Base-by-base conservation (phyloP, 352 stramenopile genomes). In the Globisporangium nagaii region DNA sequence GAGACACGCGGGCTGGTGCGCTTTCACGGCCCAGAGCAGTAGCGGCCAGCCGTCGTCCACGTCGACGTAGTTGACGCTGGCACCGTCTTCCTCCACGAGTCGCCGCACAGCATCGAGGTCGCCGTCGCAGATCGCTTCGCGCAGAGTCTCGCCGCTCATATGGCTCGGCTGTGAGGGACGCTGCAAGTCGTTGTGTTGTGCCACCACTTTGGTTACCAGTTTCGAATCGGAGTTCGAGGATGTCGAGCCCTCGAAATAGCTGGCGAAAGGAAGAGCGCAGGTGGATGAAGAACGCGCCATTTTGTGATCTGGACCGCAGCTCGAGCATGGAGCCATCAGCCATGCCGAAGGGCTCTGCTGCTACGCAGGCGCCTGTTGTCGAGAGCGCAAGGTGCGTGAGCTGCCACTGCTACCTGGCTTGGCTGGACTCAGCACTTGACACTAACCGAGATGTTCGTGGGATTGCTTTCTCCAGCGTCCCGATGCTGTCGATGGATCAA, bases 21-120 rank as follows among this genome's bases (percentile, higher is more conserved):
- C 43, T 40, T 80, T 81, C 15, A 81, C 66, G 4, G 68, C 68
- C 68, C 65, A 78, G 19, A 75, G 59, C 15, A 81, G 13, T 11
- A 81, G 50, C 11, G 68, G 56, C 71, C 68, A 78, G 15, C 58
- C 68, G 30, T 73, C 65, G 30, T 78, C 65, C 9, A 60, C 57
- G 36, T 75, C 68, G 13, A 78, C 64, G 36, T 72, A 71, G 61
- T 81, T 71, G 19, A 72, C 54, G 30, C 60, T 70, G 3, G 54
- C 65, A 4, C 58, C 57, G 13, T 65, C 42, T 12, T 60, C 46
- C n/a, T 68, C 62, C 0, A 81, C 45, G 15, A 81, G 32, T 1
- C 28, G 5, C 6, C 24, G 56, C 34, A 67, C 48, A 10, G 41
- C 22, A 1, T 47, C 60, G 11, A 71, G 19, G 42, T 70, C 50